A percentile compares a stretch with the other conserved stretches of the same genome.
Evolutionary conservation across 2,329 filamentous ascomycete genomes (phyloP).

Genomic region (Xylariales sp.): DNA sequence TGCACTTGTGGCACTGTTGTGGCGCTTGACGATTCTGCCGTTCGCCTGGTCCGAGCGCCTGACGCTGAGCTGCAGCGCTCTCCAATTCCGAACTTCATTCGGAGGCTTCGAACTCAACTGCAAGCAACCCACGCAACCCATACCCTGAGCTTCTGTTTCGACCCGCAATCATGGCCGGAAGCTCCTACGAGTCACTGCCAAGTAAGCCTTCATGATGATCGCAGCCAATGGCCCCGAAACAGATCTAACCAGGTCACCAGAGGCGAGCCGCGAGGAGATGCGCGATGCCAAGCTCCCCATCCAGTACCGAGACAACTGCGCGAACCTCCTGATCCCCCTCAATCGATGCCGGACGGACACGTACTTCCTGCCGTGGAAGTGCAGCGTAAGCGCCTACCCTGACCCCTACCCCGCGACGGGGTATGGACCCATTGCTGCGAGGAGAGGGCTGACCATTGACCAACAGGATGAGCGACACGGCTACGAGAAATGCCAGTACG

Average conservation of each 20-base stretch:
- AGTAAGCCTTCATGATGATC: too few relatives aligned
- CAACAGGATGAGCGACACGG: constrained; percentile 91
- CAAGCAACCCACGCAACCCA: neutral
- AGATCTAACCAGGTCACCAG: constrained; percentile 33
- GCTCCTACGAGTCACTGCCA: constrained; percentile 22
- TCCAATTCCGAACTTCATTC: too few relatives aligned
- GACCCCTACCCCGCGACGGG: too few relatives aligned
- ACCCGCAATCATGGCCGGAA: constrained; percentile 12
- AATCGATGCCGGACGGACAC: constrained; percentile 91
- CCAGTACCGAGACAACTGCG: constrained; percentile 92
- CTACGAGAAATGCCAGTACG: constrained; percentile 99
- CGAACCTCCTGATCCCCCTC: constrained; percentile 87
- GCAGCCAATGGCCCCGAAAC: too few relatives aligned
- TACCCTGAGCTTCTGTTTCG: constrained; percentile 8
- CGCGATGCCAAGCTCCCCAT: constrained; percentile 82
- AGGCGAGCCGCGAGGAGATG: constrained; percentile 88
- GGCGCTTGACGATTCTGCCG: too few relatives aligned
- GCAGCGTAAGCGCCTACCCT: too few relatives aligned
- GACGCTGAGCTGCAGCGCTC: too few relatives aligned
- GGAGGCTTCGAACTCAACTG: neutral
- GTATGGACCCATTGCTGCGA: too few relatives aligned
- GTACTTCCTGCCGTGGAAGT: constrained; percentile 97
- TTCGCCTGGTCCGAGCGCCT: too few relatives aligned
- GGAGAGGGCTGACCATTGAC: too few relatives aligned
- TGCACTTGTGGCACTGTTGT: too few relatives aligned